These are phyloP conservation scores for Trichoderma harzianum DNA, from an alignment of 2,329 filamentous ascomycete species.

Conservation along the genomic window DNA sequence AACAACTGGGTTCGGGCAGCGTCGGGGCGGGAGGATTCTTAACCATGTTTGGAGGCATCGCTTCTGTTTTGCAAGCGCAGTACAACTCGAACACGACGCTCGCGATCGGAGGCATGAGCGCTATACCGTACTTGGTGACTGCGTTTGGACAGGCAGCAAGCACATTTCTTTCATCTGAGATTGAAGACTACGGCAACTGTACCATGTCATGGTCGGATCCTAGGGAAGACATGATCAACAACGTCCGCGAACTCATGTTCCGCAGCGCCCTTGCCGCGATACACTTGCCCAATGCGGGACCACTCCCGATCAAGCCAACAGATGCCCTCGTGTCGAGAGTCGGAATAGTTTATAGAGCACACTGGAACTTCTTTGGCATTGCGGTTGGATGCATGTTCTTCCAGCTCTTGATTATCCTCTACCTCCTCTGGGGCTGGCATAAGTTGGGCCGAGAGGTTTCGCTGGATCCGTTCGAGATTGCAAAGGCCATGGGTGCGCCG, in stretches of 20 bases:
- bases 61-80: background rate
- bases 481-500: conserved; percentile 11
- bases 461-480: conserved; percentile 13
- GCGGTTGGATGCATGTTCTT: background rate
- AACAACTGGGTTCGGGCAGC: background rate
- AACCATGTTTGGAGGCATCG: conserved; percentile 9
- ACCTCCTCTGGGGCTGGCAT: background rate
- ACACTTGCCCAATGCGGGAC: background rate
- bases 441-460: conserved; percentile 1
- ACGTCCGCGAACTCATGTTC: conserved; percentile 2
- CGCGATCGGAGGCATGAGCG: background rate
- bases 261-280: conserved; percentile 7
- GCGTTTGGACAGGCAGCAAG: conserved; percentile 7
- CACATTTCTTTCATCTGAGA: background rate
- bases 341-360: background rate
- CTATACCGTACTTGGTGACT: background rate
- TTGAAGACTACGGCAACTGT: conserved; percentile 4
- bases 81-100: conserved; percentile 13
- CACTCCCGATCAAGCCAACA: background rate
- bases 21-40: conserved; percentile 3
- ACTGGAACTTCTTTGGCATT: background rate
- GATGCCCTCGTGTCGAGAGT: background rate
- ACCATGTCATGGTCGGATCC: conserved; percentile 14
- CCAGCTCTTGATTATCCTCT: background rate
- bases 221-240: conserved; percentile 11